Conservation (phyloP, 2,329 filamentous ascomycete genomes). For the Colletotrichum plurivorum region DNA sequence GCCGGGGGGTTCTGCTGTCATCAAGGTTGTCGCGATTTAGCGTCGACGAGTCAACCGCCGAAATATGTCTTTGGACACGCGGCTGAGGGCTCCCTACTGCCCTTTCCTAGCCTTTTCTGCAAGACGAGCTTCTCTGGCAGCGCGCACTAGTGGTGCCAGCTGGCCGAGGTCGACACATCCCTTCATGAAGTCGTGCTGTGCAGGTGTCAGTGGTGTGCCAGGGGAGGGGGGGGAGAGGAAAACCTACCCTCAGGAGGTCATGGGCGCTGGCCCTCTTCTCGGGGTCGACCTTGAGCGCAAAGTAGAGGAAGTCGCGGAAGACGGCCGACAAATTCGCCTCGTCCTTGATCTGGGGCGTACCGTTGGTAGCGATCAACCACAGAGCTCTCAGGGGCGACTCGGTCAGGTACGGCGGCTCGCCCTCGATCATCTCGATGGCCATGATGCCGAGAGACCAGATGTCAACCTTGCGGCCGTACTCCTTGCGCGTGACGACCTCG, state of each 20-base stretch:
- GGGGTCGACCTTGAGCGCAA: slow-evolving; percentile 95
- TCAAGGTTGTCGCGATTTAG: slow-evolving; percentile 35
- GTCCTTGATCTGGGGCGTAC: slow-evolving; percentile 95
- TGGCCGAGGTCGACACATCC: slow-evolving; percentile 80
- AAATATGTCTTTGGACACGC: slow-evolving; percentile 30
- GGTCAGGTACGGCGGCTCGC: slow-evolving; percentile 95
- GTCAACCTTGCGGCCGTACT: slow-evolving; percentile 98
- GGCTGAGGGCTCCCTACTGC: slow-evolving; percentile 48
- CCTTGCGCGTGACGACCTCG: slow-evolving; percentile 96
- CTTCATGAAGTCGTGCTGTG: slow-evolving; percentile 85
- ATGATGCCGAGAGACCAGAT: slow-evolving; percentile 99
- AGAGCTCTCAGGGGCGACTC: slow-evolving; percentile 93
- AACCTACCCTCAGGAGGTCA: slow-evolving; percentile 88
- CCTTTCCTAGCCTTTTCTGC: slow-evolving; percentile 86
- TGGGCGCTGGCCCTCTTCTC: slow-evolving; percentile 97
- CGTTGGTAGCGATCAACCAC: slow-evolving; percentile 97
- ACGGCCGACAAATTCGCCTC: slow-evolving; percentile 84
- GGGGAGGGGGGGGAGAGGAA: slow-evolving; percentile 6
- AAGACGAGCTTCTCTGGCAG: slow-evolving; percentile 86
- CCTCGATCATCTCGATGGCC: slow-evolving; percentile 99
- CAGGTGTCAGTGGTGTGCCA: slow-evolving; percentile 2
- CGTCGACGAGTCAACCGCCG: slow-evolving; percentile 38
- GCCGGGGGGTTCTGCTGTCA: slow-evolving; percentile 27
- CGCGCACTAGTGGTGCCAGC: slow-evolving; percentile 87
- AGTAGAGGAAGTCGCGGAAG: slow-evolving; percentile 92